These are phyloP conservation scores for Coemansia sp. DNA, from an alignment of 192 early-diverging fungal species.

Conservation along the genomic window DNA sequence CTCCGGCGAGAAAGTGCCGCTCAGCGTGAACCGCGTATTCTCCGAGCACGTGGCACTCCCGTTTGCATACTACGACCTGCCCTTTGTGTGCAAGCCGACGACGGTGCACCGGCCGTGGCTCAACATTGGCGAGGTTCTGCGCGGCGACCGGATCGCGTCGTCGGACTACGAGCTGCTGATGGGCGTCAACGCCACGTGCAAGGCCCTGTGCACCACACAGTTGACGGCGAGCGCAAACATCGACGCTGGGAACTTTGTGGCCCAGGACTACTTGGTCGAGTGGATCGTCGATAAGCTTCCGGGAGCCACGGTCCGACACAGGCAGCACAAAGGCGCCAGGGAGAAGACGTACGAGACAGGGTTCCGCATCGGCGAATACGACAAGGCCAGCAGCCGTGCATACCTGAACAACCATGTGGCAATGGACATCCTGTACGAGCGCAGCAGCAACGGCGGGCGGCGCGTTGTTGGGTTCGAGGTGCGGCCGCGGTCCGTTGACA, in stretches of 20 bases:
- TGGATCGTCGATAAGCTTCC: slow-evolving; percentile 74
- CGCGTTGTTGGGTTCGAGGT: slow-evolving; percentile 76
- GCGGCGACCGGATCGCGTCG: slow-evolving; percentile 70
- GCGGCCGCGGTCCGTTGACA: slow-evolving; percentile 61
- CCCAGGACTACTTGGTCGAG: slow-evolving; percentile 66
- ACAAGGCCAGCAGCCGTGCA: slow-evolving; percentile 36
- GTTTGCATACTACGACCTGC: slow-evolving; percentile 66
- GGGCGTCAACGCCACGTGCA: slow-evolving; percentile 54
- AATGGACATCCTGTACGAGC: slow-evolving; percentile 63
- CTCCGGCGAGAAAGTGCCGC: slow-evolving; percentile 59
- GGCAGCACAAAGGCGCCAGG: neutral
- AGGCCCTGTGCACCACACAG: slow-evolving; percentile 58
- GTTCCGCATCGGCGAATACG: slow-evolving; percentile 61
- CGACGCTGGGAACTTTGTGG: slow-evolving; percentile 56
- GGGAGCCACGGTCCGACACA: slow-evolving; percentile 57
- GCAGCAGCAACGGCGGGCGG: slow-evolving; percentile 28
- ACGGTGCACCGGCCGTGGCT: slow-evolving; percentile 40
- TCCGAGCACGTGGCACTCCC: slow-evolving; percentile 68
- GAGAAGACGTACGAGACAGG: slow-evolving; percentile 60
- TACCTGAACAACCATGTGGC: slow-evolving; percentile 71
- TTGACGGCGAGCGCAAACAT: slow-evolving; percentile 49
- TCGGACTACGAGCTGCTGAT: slow-evolving; percentile 60
- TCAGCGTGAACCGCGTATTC: slow-evolving; percentile 71
- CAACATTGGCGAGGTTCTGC: slow-evolving; percentile 68
- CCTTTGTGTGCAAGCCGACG: slow-evolving; percentile 62